Conservation (phyloP, 163 green algal species). For the Scenedesmus sp. region DNA sequence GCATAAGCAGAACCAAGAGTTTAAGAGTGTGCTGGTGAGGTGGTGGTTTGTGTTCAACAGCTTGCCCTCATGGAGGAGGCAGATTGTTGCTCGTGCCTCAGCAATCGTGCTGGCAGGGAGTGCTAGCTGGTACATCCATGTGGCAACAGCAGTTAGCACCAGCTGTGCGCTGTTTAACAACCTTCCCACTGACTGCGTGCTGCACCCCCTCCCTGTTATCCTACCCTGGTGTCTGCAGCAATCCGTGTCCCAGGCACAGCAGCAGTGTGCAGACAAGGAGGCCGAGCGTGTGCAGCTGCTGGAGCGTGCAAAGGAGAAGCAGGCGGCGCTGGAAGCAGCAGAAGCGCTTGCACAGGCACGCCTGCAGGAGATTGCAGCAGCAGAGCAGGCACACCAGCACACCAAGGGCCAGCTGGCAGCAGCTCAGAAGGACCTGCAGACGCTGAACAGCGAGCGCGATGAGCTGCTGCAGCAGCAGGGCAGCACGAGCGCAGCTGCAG, state of each 20-base stretch:
- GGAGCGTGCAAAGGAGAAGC: neutral
- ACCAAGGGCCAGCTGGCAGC: neutral
- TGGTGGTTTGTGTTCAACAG: too few species aligned
- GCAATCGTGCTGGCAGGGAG: neutral
- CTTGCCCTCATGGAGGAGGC: too few species aligned
- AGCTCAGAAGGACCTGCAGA: neutral
- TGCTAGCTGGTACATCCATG: neutral
- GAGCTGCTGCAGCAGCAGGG: conserved; percentile 37
- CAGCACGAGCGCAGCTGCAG: neutral
- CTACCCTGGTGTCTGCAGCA: neutral
- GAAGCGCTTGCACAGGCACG: neutral
- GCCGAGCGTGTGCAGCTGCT: conserved; percentile 23
- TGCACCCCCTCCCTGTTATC: neutral
- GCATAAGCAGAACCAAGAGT: too few species aligned
- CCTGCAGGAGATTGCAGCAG: neutral
- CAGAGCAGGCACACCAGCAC: neutral
- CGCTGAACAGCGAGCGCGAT: neutral
- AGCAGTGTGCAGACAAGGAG: neutral
- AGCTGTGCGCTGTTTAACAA: neutral
- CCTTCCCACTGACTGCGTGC: neutral
- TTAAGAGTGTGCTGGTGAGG: too few species aligned
- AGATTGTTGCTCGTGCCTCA: neutral
- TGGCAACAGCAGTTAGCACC: neutral
- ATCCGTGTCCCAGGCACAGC: neutral
- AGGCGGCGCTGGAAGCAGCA: neutral